These are phyloP conservation scores for Chlorella variabilis DNA, from an alignment of 163 green algal species.

Conservation along the genomic window DNA sequence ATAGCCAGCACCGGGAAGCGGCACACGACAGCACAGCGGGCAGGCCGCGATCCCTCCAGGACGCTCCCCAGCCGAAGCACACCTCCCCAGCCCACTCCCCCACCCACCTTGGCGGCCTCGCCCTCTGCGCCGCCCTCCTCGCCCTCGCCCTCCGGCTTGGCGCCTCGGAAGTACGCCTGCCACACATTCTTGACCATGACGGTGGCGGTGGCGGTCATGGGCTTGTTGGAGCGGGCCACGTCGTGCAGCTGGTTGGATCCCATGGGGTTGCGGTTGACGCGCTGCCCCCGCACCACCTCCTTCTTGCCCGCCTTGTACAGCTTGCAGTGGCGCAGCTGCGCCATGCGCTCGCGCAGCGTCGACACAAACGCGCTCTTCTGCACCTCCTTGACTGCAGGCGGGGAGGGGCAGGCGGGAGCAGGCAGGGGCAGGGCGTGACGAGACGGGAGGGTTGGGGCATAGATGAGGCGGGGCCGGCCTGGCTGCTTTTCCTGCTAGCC, in stretches of 20 bases:
- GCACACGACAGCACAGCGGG: no score
- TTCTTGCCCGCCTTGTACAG: slow-evolving; percentile 68
- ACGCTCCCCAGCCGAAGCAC: no score
- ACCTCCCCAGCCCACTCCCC: no score
- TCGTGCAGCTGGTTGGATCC: slow-evolving; percentile 37
- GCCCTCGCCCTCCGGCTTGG: slow-evolving; percentile 23
- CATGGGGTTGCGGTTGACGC: slow-evolving; percentile 86
- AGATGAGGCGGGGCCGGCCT: no score
- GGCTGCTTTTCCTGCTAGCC: no score
- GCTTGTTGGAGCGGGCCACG: slow-evolving; percentile 62
- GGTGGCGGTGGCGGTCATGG: slow-evolving; percentile 91
- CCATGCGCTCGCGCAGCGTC: slow-evolving; percentile 76
- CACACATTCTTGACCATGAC: slow-evolving; percentile 85
- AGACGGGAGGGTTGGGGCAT: no score
- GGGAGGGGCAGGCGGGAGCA: no score
- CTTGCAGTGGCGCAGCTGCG: slow-evolving; percentile 76
- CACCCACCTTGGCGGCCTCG: slow-evolving; percentile 43
- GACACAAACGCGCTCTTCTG: slow-evolving; percentile 75
- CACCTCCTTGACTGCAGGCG: slow-evolving; percentile 54
- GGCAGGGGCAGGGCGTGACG: background rate
- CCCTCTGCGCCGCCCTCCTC: slow-evolving; percentile 33
- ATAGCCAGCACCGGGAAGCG: no score
- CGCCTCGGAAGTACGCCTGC: slow-evolving; percentile 76
- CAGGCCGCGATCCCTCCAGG: no score
- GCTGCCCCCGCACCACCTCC: slow-evolving; percentile 16